phyloP scores from a whole-genome alignment of 257 asterid species.

The Penstemon eatonii region DNA sequence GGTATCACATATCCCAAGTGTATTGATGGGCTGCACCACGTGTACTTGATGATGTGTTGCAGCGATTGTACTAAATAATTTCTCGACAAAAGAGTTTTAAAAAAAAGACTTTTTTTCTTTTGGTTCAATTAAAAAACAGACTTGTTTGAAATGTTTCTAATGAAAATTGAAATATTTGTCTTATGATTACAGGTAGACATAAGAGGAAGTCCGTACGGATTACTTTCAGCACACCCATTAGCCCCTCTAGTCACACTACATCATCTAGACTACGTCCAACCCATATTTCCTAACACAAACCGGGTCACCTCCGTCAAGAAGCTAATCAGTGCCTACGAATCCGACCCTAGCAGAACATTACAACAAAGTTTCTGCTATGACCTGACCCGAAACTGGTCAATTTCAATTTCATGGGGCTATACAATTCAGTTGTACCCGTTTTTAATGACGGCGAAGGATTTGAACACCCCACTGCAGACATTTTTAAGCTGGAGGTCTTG shows the following conservation, averaged over 20 bases:
- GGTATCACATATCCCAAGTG: too few relatives aligned
- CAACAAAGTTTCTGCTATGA: slow-evolving; percentile 75
- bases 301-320: slow-evolving; percentile 53
- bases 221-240: slow-evolving; percentile 79
- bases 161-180: neutral
- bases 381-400: slow-evolving; percentile 53
- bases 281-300: slow-evolving; percentile 44
- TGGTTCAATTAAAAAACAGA: too few relatives aligned
- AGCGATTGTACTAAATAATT: too few relatives aligned
- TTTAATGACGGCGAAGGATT: slow-evolving; percentile 38
- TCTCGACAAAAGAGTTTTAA: too few relatives aligned
- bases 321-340: slow-evolving; percentile 43
- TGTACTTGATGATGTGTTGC: too few relatives aligned
- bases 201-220: slow-evolving; percentile 65
- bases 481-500: slow-evolving; percentile 68
- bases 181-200: slow-evolving; percentile 50
- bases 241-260: slow-evolving; percentile 78
- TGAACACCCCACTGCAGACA: slow-evolving; percentile 67
- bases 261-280: slow-evolving; percentile 67
- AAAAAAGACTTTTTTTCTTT: too few relatives aligned
- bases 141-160: too few relatives aligned
- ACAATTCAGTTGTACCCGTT: slow-evolving; percentile 58
- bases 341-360: slow-evolving; percentile 58
- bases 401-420: slow-evolving; percentile 80
- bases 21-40: too few relatives aligned